phyloP scores from a whole-genome alignment of 2,329 filamentous ascomycete species.

The Clonostachys chloroleuca region DNA sequence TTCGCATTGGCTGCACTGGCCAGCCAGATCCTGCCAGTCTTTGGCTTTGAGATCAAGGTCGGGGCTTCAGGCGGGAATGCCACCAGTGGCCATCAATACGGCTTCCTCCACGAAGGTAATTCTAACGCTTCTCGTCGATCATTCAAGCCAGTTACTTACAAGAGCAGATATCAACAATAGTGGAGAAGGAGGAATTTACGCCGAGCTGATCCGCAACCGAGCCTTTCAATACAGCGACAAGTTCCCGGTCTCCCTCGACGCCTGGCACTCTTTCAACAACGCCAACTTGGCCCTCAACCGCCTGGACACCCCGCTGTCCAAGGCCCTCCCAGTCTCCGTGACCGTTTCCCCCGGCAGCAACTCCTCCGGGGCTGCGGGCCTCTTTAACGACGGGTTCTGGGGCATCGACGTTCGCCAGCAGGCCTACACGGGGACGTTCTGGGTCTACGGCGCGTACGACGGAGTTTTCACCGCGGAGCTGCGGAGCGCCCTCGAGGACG shows the following conservation, averaged over 20 bases:
- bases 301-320: conserved; percentile 41
- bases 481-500: conserved; percentile 25
- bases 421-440: conserved; percentile 46
- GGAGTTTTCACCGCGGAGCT: conserved; percentile 42
- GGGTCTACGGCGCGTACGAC: conserved; percentile 43
- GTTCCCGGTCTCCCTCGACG: conserved; percentile 36
- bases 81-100: conserved; percentile 38
- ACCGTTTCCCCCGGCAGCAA: conserved; percentile 28
- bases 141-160: background rate
- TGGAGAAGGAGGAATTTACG: conserved; percentile 70
- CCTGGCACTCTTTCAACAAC: conserved; percentile 36
- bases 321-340: conserved; percentile 46
- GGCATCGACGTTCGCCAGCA: conserved; percentile 46
- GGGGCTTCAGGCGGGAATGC: conserved; percentile 30
- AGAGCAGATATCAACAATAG: conserved; percentile 53
- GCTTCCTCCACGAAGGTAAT: conserved; percentile 38
- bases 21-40: conserved; percentile 5
- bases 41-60: conserved; percentile 28
- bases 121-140: background rate
- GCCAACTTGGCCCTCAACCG: conserved; percentile 41
- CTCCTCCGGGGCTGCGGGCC: conserved; percentile 29
- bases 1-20: conserved; percentile 12
- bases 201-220: conserved; percentile 65
- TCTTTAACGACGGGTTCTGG: conserved; percentile 52
- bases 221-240: conserved; percentile 56